These are phyloP conservation scores for Peltaster fructicola DNA, from an alignment of 2,329 filamentous ascomycete genomes.

Conservation along the genomic window DNA sequence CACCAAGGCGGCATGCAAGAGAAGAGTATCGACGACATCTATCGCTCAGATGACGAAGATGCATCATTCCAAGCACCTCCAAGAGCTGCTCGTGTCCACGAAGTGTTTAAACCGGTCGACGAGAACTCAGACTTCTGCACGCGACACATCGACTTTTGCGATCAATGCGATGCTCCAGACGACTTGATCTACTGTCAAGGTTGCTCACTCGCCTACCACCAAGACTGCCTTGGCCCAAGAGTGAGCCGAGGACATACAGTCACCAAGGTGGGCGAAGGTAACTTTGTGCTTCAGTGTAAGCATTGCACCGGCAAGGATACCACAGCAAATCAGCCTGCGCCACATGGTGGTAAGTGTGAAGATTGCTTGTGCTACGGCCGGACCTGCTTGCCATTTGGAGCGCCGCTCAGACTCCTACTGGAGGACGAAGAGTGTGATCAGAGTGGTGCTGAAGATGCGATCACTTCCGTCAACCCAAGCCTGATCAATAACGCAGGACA, in stretches of 20 bases:
- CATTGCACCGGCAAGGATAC: conserved; percentile 66
- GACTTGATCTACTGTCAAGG: conserved; percentile 85
- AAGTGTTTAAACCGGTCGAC: conserved; percentile 50
- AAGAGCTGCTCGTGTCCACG: conserved; percentile 45
- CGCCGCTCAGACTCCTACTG: conserved; percentile 66
- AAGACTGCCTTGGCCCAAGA: conserved; percentile 59
- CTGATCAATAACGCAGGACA: conserved; percentile 60
- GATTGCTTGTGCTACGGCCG: conserved; percentile 46
- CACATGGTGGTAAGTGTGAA: conserved; percentile 55
- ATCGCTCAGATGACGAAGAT: conserved; percentile 25
- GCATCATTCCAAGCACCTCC: too few species aligned
- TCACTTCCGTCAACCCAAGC: conserved; percentile 41
- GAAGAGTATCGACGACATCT: conserved; percentile 39
- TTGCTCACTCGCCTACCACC: conserved; percentile 71
- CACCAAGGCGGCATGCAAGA: conserved; percentile 34
- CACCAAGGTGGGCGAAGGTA: conserved; percentile 59
- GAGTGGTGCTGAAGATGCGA: conserved; percentile 60
- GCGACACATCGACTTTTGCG: conserved; percentile 54
- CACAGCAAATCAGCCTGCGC: too few species aligned
- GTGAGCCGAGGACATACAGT: conserved; percentile 66
- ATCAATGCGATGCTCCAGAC: conserved; percentile 46
- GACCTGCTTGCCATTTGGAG: conserved; percentile 62
- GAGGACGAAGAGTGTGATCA: conserved; percentile 56
- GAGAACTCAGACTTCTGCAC: conserved; percentile 48
- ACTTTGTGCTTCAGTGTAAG: conserved; percentile 80